phyloP scores from a whole-genome alignment of 2,329 filamentous ascomycete species.

The Cordyceps cicadae region DNA sequence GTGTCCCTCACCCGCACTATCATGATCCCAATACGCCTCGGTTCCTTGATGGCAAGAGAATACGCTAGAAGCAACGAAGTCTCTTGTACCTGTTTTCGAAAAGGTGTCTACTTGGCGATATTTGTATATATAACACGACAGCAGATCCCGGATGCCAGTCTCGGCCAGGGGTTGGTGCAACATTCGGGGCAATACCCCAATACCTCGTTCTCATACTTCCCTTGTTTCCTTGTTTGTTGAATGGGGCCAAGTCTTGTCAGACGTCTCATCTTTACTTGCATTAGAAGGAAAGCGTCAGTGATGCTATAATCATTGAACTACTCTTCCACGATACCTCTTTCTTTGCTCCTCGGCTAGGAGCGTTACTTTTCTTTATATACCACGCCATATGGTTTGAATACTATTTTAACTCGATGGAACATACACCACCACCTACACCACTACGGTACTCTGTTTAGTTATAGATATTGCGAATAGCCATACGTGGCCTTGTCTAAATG shows the following conservation, averaged over 20 bases:
- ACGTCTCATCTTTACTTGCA: neutral
- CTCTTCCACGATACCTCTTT: neutral
- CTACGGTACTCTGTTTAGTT: neutral
- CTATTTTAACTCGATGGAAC: neutral
- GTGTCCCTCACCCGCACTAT: slow-evolving; percentile 32
- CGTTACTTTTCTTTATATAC: slow-evolving; percentile 3
- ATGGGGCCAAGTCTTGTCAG: neutral
- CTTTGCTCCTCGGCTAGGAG: neutral
- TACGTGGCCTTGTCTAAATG: neutral
- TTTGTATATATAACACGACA: neutral
- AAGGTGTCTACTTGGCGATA: neutral
- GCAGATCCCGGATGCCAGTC: neutral
- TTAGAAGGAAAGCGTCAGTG: neutral
- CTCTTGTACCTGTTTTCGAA: neutral
- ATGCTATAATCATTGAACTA: neutral
- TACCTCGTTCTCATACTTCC: neutral
- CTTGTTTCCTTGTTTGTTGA: too few relatives aligned
- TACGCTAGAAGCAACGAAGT: slow-evolving; percentile 22
- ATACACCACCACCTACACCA: neutral
- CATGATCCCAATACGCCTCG: slow-evolving; percentile 42
- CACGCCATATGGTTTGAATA: neutral
- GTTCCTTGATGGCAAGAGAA: slow-evolving; percentile 48
- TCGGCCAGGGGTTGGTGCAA: neutral
- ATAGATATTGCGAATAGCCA: neutral
- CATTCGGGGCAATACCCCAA: neutral